phyloP scores from a whole-genome alignment of 192 early-diverging fungal genomes.

The Backusella westeae region DNA sequence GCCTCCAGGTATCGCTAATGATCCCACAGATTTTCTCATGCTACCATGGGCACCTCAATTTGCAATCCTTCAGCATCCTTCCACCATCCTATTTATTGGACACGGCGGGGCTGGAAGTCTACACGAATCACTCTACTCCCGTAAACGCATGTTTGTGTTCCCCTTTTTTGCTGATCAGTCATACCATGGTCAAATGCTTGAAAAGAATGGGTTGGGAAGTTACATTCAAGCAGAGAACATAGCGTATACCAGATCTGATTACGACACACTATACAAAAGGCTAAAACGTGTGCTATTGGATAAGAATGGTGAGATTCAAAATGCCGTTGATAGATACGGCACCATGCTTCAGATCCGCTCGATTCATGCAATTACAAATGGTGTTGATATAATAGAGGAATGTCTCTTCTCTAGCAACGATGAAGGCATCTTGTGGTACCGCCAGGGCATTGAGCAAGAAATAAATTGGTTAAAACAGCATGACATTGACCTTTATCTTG shows the following conservation, averaged over 20 bases:
- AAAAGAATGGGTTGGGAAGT: background rate
- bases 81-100: constrained; percentile 23
- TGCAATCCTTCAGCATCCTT: constrained; percentile 29
- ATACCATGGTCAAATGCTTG: background rate
- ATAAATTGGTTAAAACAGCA: background rate
- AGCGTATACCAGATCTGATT: background rate
- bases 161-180: constrained; percentile 34
- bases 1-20: background rate
- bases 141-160: constrained; percentile 25
- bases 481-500: background rate
- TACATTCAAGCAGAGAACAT: background rate
- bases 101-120: constrained; percentile 27
- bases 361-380: background rate
- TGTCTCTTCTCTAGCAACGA: constrained; percentile 11
- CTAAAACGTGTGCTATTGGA: background rate
- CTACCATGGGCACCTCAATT: constrained; percentile 27
- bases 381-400: constrained; percentile 27
- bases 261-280: background rate
- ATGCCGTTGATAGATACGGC: background rate
- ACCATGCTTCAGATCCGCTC: constrained; percentile 12
- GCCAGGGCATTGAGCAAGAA: background rate
- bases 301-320: background rate
- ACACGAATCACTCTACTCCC: constrained; percentile 29
- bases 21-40: background rate
- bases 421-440: background rate